Evolutionary conservation across 441 rosid species (phyloP), one percentile per base, ranked within the genome.

Genomic region (Mallotus repandus): DNA sequence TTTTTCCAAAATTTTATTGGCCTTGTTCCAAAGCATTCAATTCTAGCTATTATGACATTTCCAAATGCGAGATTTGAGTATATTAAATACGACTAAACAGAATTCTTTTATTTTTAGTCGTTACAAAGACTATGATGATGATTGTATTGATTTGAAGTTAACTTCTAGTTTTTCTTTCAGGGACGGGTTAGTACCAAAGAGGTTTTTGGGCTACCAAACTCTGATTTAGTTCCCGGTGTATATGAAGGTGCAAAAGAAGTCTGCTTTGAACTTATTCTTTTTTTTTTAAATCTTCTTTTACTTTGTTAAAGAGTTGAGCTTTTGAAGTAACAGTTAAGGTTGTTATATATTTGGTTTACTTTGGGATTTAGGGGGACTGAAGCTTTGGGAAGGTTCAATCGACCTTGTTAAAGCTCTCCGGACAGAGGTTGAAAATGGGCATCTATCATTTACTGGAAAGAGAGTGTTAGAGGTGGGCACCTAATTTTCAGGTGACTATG

Each of bases 311-410:
- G 2, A 14, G n/a, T 52, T 52, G 46, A 22, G 14, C 43, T 22
- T 52, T 1, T 54, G 41, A 25, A 22, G 22, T 22, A 22, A 15
- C 14, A 46, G 43, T 52, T 52, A 46, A n/a, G 18, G 18, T 29
- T 66, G 54, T 12, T 66, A 9, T 2, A 25, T 25, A 38, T 60
- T 22, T 68, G 35, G 69, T 70, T 77, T 59, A 74, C 64, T 73
- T 16, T 63, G 53, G 54, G 8, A 41, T 38, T 50, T 38, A 95
- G 98, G 98, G 0, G 98, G 98, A 48, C 87, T 95, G 69, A 95
- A 93, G 86, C 89, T 95, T 25, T 93, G 99, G 99, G 98, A 95
- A 83, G 95, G 98, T 64, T 95, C 99, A 10, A 69, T 91, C 35
- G 98, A 95, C 87, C 95, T 95, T 71, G 89, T 93, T 53, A 89